These are phyloP conservation scores for Monilinia fructicola DNA, from an alignment of 2,329 filamentous ascomycete species.

Conservation along the genomic window DNA sequence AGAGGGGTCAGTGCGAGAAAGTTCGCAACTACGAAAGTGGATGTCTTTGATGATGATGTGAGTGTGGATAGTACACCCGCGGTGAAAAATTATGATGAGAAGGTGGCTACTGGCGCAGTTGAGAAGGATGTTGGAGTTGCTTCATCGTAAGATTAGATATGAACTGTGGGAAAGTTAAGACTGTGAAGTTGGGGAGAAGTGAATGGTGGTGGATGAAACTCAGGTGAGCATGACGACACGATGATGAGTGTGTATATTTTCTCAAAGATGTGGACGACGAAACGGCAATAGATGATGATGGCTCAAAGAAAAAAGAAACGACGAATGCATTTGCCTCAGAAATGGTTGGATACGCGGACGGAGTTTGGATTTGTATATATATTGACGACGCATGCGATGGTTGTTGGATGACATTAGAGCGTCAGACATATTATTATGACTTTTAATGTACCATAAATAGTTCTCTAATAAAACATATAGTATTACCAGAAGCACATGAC, in stretches of 20 bases:
- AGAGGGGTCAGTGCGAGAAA: constrained; percentile 52
- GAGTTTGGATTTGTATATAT: constrained; percentile 7
- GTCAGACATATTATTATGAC: background rate
- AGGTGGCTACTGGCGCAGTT: constrained; percentile 52
- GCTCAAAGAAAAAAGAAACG: background rate
- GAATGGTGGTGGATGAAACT: no score
- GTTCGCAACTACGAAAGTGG: constrained; percentile 39
- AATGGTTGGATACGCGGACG: background rate
- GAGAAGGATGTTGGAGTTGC: background rate
- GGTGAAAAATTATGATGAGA: constrained; percentile 54
- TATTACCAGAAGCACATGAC: no score
- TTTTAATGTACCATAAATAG: background rate
- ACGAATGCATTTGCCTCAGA: background rate
- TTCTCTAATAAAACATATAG: background rate
- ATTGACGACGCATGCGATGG: background rate
- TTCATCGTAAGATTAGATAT: background rate
- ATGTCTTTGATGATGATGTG: constrained; percentile 36
- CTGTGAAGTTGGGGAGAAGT: no score
- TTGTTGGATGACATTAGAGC: background rate
- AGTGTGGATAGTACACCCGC: constrained; percentile 30
- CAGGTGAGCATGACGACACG: no score
- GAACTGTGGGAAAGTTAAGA: background rate
- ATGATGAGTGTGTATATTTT: no score
- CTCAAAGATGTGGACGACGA: no score
- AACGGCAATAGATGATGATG: no score